Evolutionary conservation across 2,329 filamentous ascomycete genomes (phyloP).

Genomic region (Scopulariopsis brevicaulis): DNA sequence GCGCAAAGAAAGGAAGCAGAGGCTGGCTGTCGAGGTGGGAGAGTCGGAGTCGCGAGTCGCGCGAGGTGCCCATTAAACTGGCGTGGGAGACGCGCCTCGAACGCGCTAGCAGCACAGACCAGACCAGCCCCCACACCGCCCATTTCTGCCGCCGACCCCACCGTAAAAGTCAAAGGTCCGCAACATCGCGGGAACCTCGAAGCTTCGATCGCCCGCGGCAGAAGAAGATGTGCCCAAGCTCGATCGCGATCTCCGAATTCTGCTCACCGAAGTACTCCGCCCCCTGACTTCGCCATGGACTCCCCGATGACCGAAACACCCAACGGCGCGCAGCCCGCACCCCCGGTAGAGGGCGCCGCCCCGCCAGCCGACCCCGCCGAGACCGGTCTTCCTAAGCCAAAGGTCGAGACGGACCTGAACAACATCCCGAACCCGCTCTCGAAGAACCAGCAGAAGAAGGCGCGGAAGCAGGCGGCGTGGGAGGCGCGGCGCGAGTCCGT

Average conservation of each 20-base stretch:
- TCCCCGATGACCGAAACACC: neutral
- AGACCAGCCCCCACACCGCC: neutral
- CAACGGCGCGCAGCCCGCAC: neutral
- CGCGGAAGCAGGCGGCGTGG: slow-evolving; percentile 61
- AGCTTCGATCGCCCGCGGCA: neutral
- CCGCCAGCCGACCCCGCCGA: neutral
- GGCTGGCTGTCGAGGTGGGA: neutral
- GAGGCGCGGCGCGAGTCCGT: slow-evolving; percentile 57
- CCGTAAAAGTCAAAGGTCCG: neutral
- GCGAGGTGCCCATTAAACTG: slow-evolving; percentile 2
- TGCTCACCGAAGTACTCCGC: neutral
- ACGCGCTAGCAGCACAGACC: neutral
- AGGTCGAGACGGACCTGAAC: neutral
- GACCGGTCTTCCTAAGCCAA: neutral
- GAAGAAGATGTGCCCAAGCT: neutral
- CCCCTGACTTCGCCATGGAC: slow-evolving; percentile 1
- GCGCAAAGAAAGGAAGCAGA: neutral
- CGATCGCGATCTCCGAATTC: neutral
- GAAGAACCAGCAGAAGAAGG: slow-evolving; percentile 78
- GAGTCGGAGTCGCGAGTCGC: neutral
- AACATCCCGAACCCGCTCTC: neutral
- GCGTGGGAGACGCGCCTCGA: slow-evolving; percentile 1
- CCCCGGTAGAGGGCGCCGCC: neutral
- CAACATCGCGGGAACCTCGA: neutral
- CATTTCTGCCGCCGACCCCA: neutral